Conservation (phyloP, 2,329 filamentous ascomycete species). For the Diaporthe ampelina region DNA sequence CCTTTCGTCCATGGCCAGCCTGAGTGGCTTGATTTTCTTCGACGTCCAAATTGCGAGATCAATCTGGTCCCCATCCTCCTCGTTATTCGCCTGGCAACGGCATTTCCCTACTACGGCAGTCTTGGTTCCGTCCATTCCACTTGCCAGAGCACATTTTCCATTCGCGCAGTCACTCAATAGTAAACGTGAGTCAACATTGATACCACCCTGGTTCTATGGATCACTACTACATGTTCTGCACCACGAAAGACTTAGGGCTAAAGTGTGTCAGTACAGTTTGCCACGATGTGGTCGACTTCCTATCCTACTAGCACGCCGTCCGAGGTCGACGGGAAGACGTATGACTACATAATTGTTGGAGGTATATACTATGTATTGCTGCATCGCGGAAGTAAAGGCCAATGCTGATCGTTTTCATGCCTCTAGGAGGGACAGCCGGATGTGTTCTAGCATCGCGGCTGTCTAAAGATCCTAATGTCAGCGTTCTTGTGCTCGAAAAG, state of each 20-base stretch:
- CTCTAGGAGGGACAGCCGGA: not conserved
- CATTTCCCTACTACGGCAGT: no score
- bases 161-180: no score
- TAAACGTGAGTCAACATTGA: no score
- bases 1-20: not conserved
- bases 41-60: not conserved
- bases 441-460: not conserved
- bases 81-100: not conserved
- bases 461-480: not conserved
- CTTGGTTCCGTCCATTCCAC: no score
- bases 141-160: no score
- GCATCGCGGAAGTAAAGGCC: not conserved
- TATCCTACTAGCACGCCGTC: not conserved
- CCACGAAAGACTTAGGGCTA: not conserved
- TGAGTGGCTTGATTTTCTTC: not conserved
- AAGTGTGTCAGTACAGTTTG: not conserved
- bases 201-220: not conserved
- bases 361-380: not conserved
- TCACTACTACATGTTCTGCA: no score
- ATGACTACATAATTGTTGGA: not conserved
- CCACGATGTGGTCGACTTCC: not conserved
- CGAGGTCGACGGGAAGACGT: not conserved
- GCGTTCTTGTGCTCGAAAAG: not conserved
- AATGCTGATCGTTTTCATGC: not conserved
- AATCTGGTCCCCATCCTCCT: not conserved